Conservation (phyloP, 2,329 filamentous ascomycete species). For the Penicillium sp. region DNA sequence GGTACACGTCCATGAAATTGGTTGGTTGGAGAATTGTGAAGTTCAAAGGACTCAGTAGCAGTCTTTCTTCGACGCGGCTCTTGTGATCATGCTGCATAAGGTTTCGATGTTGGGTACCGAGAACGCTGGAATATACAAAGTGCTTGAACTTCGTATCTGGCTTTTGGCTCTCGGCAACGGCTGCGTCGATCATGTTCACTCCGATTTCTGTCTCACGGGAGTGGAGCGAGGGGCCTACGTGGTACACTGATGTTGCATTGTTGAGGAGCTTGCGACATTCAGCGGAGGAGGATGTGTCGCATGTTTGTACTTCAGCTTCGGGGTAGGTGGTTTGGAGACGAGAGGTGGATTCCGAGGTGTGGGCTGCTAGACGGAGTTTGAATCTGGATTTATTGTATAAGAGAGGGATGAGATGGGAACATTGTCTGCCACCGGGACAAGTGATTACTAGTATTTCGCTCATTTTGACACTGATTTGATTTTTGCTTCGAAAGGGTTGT, state of each 20-base stretch:
- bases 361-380: slow-evolving; percentile 5
- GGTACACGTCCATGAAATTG: slow-evolving; percentile 4
- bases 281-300: background rate
- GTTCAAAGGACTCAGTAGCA: slow-evolving; percentile 1
- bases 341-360: background rate
- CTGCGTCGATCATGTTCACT: slow-evolving; percentile 6
- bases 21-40: slow-evolving; percentile 7
- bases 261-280: background rate
- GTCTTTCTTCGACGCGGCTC: slow-evolving; percentile 1
- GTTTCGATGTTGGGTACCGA: background rate
- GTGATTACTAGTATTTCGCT: background rate
- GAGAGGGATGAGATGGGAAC: background rate
- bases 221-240: slow-evolving; percentile 1
- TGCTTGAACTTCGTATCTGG: background rate
- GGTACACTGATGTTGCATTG: slow-evolving; percentile 1
- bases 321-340: background rate
- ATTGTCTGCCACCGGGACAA: background rate
- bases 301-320: background rate
- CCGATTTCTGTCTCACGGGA: slow-evolving; percentile 3
- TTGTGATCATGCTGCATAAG: slow-evolving; percentile 3
- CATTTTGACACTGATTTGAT: background rate
- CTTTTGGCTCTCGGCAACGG: slow-evolving; percentile 1
- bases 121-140: slow-evolving; percentile 3
- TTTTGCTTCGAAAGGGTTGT: background rate
- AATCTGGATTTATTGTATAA: slow-evolving; percentile 3